These are phyloP conservation scores for Cryptococcus maquisensis DNA, from an alignment of 1,284 basidiomycete genomes.

Conservation along the genomic window DNA sequence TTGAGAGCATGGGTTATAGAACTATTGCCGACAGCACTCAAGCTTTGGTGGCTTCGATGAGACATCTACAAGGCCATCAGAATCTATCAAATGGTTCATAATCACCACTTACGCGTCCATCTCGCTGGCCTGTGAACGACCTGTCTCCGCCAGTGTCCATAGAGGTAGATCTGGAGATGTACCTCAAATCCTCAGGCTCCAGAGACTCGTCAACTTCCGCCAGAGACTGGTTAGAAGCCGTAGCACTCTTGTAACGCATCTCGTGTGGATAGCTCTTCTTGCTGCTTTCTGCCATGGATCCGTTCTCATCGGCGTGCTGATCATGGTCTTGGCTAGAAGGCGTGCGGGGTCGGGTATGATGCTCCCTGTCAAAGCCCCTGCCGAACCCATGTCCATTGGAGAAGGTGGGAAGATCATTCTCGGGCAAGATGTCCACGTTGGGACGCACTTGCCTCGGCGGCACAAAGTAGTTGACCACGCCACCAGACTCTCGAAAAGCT, in stretches of 20 bases:
- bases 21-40: constrained; percentile 17
- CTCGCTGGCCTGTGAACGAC: neutral
- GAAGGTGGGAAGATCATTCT: constrained; percentile 2
- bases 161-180: constrained; percentile 16
- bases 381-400: neutral
- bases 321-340: neutral
- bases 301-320: constrained; percentile 6
- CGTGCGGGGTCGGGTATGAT: neutral
- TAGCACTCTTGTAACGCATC: constrained; percentile 1
- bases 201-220: constrained; percentile 7
- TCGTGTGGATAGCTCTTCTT: constrained; percentile 1
- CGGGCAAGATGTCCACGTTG: constrained; percentile 6
- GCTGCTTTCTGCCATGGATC: constrained; percentile 17
- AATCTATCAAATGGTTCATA: neutral
- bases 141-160: constrained; percentile 10
- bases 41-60: constrained; percentile 26
- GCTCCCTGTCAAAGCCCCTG: neutral
- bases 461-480: constrained; percentile 42
- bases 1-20: constrained; percentile 24
- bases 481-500: constrained; percentile 30
- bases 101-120: constrained; percentile 1
- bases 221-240: constrained; percentile 16
- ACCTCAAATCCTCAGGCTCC: neutral
- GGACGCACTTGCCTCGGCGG: constrained; percentile 22
- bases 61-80: constrained; percentile 7